These are phyloP conservation scores for Pseudogymnoascus sp. DNA, from an alignment of 2,329 filamentous ascomycete species.

Conservation along the genomic window DNA sequence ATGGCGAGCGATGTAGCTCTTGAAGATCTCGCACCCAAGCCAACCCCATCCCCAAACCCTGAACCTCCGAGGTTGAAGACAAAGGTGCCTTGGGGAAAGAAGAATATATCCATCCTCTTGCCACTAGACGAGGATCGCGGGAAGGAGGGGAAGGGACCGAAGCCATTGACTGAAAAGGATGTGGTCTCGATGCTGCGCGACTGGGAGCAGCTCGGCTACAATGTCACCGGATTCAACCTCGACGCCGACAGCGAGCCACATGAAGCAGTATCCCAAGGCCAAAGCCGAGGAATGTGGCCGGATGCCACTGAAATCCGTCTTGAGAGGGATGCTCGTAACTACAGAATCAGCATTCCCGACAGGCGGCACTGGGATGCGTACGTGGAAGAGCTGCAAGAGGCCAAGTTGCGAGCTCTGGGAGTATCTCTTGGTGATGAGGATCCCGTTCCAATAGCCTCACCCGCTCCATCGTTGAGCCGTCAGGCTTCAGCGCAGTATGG, in stretches of 20 bases:
- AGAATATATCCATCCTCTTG: slow-evolving; percentile 64
- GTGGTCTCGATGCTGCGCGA: slow-evolving; percentile 55
- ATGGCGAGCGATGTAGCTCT: slow-evolving; percentile 12
- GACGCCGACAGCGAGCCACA: slow-evolving; percentile 35
- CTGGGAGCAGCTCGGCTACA: slow-evolving; percentile 65
- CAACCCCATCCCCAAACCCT: slow-evolving; percentile 26
- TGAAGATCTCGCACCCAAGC: slow-evolving; percentile 14
- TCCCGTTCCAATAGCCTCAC: slow-evolving; percentile 56
- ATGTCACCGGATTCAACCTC: slow-evolving; percentile 61
- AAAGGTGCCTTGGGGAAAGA: slow-evolving; percentile 68
- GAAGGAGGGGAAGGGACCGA: slow-evolving; percentile 44
- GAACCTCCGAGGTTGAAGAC: slow-evolving; percentile 57
- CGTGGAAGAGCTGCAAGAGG: slow-evolving; percentile 75
- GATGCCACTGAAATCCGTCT: slow-evolving; percentile 48
- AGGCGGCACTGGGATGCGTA: slow-evolving; percentile 62
- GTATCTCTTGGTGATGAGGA: slow-evolving; percentile 75
- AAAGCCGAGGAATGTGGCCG: slow-evolving; percentile 65
- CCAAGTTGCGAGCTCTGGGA: slow-evolving; percentile 84
- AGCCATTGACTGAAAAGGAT: slow-evolving; percentile 49
- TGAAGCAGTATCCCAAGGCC: slow-evolving; percentile 29
- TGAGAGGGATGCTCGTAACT: slow-evolving; percentile 48
- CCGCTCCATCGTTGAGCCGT: slow-evolving; percentile 54
- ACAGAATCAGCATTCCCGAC: slow-evolving; percentile 57
- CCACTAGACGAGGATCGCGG: slow-evolving; percentile 63
- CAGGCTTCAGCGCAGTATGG: slow-evolving; percentile 70